These are phyloP conservation scores for Liriodendron chinense DNA, from an alignment of 164 flowering plant genomes.

Conservation along the genomic window DNA sequence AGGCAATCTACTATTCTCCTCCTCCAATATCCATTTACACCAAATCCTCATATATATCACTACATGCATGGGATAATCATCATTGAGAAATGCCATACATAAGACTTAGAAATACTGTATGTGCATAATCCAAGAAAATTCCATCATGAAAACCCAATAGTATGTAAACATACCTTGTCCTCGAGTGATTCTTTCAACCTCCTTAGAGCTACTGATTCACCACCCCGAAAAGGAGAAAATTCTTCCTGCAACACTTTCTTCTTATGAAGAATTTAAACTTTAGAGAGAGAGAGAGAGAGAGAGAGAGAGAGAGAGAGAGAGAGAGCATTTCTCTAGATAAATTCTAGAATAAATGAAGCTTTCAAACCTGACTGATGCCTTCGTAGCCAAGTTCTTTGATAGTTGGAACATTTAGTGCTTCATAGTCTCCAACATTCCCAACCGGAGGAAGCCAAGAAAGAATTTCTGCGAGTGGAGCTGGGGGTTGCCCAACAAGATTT, in stretches of 20 bases:
- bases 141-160: background rate
- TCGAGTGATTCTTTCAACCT: conserved; percentile 55
- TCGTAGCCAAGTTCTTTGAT: conserved; percentile 74
- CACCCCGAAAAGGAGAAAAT: conserved; percentile 74
- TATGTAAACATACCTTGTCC: conserved; percentile 45
- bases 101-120: background rate
- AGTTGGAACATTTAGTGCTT: conserved; percentile 57
- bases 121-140: background rate
- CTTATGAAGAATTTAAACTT: background rate
- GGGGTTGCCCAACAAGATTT: conserved; percentile 80
- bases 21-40: no score
- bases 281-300: background rate
- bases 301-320: background rate
- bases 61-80: background rate
- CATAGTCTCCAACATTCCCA: conserved; percentile 45
- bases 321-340: background rate
- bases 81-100: background rate
- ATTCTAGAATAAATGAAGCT: background rate
- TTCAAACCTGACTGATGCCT: conserved; percentile 49
- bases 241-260: conserved; percentile 49
- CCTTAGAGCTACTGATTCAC: conserved; percentile 83
- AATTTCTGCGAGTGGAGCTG: conserved; percentile 40
- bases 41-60: no score
- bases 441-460: conserved; percentile 66
- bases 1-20: no score